Evolutionary conservation across 495 filamentous ascomycete genomes (phyloP), one percentile per base, ranked within the genome.

Genomic region (Neurospora sp.): DNA sequence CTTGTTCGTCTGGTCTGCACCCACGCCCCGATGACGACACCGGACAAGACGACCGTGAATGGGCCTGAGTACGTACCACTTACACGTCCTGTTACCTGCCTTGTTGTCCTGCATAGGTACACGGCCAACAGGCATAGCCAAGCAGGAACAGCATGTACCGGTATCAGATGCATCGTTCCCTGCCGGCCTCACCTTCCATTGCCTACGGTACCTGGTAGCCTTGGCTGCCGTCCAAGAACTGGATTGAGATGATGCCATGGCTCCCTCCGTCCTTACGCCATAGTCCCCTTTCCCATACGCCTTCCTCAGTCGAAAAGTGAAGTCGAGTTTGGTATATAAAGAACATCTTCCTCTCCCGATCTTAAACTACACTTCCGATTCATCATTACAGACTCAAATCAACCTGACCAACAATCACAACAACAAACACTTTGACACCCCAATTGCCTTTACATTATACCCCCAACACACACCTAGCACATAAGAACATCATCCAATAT

Each of bases 401-500:
- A 61, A 31, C 48, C 22, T 10, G 8, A 7, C 12, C 53, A 8
- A 61, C 53, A 61, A 71, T 68, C n/a, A 70, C 27, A 38, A 61
- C 65, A 69, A 72, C 7, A 14, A 71, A 68, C 45, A 74, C 41
- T 73, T 72, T 69, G 70, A 37, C 48, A 70, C 72, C 40, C 61
- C 59, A 48, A 74, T 31, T 20, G 44, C 69, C 10, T 59, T 70
- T 35, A 72, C 68, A 70, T 16, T 61, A 16, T 31, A 70, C 44
- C 53, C 20, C 73, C 73, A 40, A 65, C 45, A 68, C 48, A 12
- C 14, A 69, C 37, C 48, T 10, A 70, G 45, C 45, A 74, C 68
- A 27, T 4, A 69, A 76, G 73, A 72, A 72, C 53, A 74, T 41
- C 61, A 74, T 59, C 45, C 83, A 89, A 76, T 77, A 93, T 93